phyloP scores from a whole-genome alignment of 139 green algal genomes.

The Zygnema cylindricum region DNA sequence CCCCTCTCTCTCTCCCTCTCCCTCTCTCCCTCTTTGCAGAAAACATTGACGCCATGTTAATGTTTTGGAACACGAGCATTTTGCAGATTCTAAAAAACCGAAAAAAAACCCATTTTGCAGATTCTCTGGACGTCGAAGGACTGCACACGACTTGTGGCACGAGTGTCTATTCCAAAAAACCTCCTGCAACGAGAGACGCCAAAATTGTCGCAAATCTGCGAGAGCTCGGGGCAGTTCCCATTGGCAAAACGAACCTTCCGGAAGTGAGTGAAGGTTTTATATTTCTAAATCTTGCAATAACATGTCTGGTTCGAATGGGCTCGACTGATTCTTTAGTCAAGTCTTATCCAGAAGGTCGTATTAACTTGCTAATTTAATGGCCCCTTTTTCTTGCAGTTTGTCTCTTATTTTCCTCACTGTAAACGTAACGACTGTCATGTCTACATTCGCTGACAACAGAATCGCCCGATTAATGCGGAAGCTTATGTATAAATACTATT shows the following conservation, averaged over 20 bases:
- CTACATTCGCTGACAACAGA: too few relatives aligned
- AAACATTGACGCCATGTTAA: conserved; percentile 4
- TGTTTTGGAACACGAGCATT: neutral
- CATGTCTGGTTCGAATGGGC: too few relatives aligned
- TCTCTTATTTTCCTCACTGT: too few relatives aligned
- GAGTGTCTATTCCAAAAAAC: neutral
- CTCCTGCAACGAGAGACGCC: conserved; percentile 11
- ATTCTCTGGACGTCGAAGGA: conserved; percentile 4
- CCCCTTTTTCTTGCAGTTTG: too few relatives aligned
- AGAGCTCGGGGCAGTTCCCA: conserved; percentile 14
- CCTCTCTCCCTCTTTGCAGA: neutral
- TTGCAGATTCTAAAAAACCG: neutral
- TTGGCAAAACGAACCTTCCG: conserved; percentile 22
- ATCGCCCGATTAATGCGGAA: too few relatives aligned
- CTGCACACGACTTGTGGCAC: neutral
- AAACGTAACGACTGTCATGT: too few relatives aligned
- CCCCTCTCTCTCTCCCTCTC: neutral
- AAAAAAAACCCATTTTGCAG: neutral
- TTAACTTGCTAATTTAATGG: too few relatives aligned
- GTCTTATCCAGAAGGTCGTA: too few relatives aligned
- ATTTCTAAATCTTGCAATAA: too few relatives aligned
- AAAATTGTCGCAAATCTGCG: neutral
- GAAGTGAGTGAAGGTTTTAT: neutral
- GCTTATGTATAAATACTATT: too few relatives aligned
- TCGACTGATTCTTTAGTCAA: too few relatives aligned